Conservation (phyloP, 495 filamentous ascomycete species). For the Daldinia grandis region DNA sequence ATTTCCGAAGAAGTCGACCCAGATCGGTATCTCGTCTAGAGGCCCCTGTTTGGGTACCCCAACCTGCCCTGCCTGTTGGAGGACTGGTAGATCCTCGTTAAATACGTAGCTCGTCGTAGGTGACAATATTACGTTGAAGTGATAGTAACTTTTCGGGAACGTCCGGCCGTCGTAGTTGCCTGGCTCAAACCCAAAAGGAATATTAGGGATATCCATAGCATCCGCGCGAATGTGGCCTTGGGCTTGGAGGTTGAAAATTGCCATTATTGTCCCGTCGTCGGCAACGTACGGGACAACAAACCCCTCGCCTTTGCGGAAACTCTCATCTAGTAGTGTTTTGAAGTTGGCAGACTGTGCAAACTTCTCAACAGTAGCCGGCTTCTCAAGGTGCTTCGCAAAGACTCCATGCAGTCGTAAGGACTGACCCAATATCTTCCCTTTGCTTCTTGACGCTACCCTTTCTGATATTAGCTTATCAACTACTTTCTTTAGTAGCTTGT, state of each 20-base stretch:
- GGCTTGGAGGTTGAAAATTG: conserved; percentile 72
- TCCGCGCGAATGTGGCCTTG: conserved; percentile 64
- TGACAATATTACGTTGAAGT: conserved; percentile 68
- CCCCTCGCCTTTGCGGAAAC: conserved; percentile 53
- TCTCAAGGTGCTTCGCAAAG: conserved; percentile 59
- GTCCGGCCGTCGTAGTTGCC: conserved; percentile 73
- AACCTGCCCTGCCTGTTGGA: conserved; percentile 46
- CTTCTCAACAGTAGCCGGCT: conserved; percentile 54
- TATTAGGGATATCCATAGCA: conserved; percentile 65
- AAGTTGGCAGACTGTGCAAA: conserved; percentile 64
- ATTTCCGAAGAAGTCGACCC: conserved; percentile 78
- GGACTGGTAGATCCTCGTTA: conserved; percentile 62
- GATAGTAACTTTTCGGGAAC: conserved; percentile 69
- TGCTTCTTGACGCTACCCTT: conserved; percentile 67
- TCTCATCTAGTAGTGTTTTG: conserved; percentile 66
- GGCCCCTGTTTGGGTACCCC: conserved; percentile 42
- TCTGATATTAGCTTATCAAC: conserved; percentile 65
- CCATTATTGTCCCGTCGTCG: conserved; percentile 74
- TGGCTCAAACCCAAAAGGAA: conserved; percentile 78
- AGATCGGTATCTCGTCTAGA: conserved; percentile 68
- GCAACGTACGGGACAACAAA: conserved; percentile 55
- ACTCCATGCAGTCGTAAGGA: conserved; percentile 67
- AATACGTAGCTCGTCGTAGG: conserved; percentile 68
- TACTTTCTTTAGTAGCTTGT: conserved; percentile 60
- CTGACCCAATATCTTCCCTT: conserved; percentile 61